These are phyloP conservation scores for Selaginella tamariscina DNA, from an alignment of 75 land plant genomes.

Conservation along the genomic window DNA sequence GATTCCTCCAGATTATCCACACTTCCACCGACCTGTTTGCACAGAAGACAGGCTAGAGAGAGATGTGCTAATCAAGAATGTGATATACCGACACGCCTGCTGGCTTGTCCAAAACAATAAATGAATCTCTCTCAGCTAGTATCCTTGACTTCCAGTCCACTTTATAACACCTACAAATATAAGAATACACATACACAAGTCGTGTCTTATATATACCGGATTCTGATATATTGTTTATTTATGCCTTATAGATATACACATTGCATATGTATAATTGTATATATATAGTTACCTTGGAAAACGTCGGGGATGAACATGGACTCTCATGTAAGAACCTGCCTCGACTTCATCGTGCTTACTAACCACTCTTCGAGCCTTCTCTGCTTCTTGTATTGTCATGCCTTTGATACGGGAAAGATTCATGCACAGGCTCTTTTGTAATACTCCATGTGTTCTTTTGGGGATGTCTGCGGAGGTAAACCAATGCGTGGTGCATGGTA, in stretches of 20 bases:
- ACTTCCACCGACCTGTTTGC: slow-evolving; percentile 75
- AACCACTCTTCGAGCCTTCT: slow-evolving; percentile 60
- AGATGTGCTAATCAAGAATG: no score
- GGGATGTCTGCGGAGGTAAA: slow-evolving; percentile 49
- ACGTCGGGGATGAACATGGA: slow-evolving; percentile 92
- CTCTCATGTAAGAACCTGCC: slow-evolving; percentile 80
- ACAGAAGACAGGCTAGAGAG: neutral
- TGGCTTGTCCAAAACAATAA: slow-evolving; percentile 92
- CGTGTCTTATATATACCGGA: no score
- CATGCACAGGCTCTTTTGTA: slow-evolving; percentile 43
- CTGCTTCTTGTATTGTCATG: slow-evolving; percentile 83
- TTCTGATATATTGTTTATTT: no score
- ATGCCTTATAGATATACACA: no score
- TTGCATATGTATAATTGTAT: no score
- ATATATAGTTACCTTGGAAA: slow-evolving; percentile 73
- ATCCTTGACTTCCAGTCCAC: slow-evolving; percentile 88
- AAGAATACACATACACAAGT: neutral
- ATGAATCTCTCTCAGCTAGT: slow-evolving; percentile 70
- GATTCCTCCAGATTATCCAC: slow-evolving; percentile 82
- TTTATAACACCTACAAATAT: slow-evolving; percentile 67
- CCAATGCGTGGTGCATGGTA: slow-evolving; percentile 85
- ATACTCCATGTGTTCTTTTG: slow-evolving; percentile 51
- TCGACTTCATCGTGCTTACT: slow-evolving; percentile 52
- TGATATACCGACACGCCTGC: slow-evolving; percentile 66
- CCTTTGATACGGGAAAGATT: slow-evolving; percentile 57